Evolutionary conservation across 1,139 yeast genomes (phyloP).

Genomic region (Spencermartinsiella ligniputridi): DNA sequence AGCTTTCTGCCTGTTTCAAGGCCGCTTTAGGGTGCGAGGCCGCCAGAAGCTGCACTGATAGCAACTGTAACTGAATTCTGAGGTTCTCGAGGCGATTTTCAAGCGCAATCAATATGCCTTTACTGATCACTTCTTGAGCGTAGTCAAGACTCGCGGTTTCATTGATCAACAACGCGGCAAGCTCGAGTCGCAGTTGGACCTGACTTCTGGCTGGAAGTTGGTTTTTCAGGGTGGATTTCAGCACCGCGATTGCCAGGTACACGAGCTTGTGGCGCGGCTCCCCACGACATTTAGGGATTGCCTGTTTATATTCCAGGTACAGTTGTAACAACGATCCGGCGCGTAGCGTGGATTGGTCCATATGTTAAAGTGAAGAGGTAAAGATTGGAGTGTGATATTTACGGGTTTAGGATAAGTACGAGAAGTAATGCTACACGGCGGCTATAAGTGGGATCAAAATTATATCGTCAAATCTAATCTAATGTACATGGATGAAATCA

Average conservation of each 20-base stretch:
- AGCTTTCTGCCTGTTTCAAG: slow-evolving; percentile 4
- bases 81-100: slow-evolving; percentile 6
- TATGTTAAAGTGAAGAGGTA: too few species aligned
- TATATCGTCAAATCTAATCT: too few species aligned
- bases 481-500: too few species aligned
- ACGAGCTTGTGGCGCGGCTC: neutral
- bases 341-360: too few species aligned
- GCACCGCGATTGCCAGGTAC: neutral
- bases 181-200: slow-evolving; percentile 5
- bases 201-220: neutral
- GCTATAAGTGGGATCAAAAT: too few species aligned
- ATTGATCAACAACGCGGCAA: slow-evolving; percentile 11
- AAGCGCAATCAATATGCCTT: slow-evolving; percentile 10
- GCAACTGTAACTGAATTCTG: slow-evolving; percentile 11
- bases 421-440: too few species aligned
- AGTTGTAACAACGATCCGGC: neutral
- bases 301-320: neutral
- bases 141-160: slow-evolving; percentile 9
- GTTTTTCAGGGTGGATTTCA: neutral
- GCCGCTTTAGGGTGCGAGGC: slow-evolving; percentile 10
- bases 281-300: neutral
- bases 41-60: slow-evolving; percentile 9
- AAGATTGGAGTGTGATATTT: too few species aligned
- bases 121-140: slow-evolving; percentile 10
- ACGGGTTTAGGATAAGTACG: too few species aligned